Evolutionary conservation across 1,284 basidiomycete genomes (phyloP), one percentile per base, ranked within the genome.

Genomic region (Cerrena zonata): DNA sequence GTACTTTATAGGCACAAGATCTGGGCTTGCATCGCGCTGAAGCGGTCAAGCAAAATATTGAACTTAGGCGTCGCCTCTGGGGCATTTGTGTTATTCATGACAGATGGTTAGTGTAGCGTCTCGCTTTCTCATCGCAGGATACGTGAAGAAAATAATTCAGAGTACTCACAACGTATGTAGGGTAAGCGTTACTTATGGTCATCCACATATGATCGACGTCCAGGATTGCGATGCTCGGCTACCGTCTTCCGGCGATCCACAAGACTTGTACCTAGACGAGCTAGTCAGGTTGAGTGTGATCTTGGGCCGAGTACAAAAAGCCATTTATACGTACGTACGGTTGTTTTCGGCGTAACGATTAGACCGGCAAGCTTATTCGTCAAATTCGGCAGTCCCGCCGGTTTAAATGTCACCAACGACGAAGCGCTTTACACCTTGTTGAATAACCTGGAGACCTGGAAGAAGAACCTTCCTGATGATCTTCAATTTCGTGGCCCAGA

Each of bases 211-310:
- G 83, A 93, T 96, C 57, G 91, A 95, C 65, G 80, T 96, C 2
- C 82, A 87, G 57, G 94, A 96, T 67, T 97, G 94, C 67, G 94
- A 97, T 66, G 88, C 89, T 12, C 83, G 92, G 40, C 72, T 95
- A 30, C 92, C 91, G 3, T 90, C 77, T 58, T 89, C 83, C 47
- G 89, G 78, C 15, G 82, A 89, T 59, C 76, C 79, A 19, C 76
- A 80, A 39, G 82, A 86, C 57, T 72, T 84, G 56, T 91, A 91
- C 67, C 79, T 90, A 74, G 84, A 88, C 58, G 89, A 94, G 69
- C 82, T 95, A 55, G 84, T 94, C 52, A 85, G 92, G 53, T 71
- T 97, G 49, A 90, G 89, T 51, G 84, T 95, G 54, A 75, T 96
- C 46, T 77, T 95, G 34, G 93, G 93, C 1, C 80, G 89, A 18